Conservation (phyloP, 768 basidiomycete genomes). For the Multifurca ochricompacta region DNA sequence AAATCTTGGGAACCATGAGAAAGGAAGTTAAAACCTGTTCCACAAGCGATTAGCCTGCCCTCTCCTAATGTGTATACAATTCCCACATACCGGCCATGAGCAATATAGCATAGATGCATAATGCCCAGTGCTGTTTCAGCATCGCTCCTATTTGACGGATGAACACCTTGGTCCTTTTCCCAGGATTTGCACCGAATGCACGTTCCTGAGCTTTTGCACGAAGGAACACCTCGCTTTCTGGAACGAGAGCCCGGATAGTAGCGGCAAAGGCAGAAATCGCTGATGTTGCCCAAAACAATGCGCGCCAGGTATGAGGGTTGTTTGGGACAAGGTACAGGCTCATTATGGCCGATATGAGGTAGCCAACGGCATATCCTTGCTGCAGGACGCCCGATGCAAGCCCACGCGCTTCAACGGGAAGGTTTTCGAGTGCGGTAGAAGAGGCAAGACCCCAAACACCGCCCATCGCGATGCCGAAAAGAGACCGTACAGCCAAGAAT, state of each 20-base stretch:
- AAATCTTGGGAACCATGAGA: conserved; percentile 41
- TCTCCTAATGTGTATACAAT: not conserved
- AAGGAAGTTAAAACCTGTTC: conserved; percentile 43
- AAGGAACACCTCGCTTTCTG: conserved; percentile 73
- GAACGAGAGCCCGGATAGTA: conserved; percentile 51
- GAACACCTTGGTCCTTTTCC: conserved; percentile 62
- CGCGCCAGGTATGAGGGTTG: conserved; percentile 46
- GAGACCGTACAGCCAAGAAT: conserved; percentile 75
- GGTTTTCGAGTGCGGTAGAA: conserved; percentile 79
- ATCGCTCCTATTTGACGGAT: conserved; percentile 63
- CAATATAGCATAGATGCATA: conserved; percentile 77
- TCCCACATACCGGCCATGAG: conserved; percentile 53
- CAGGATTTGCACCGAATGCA: conserved; percentile 31
- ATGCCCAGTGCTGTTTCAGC: conserved; percentile 73
- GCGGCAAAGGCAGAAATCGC: conserved; percentile 69
- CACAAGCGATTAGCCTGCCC: conserved; percentile 4
- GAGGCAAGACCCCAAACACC: conserved; percentile 84
- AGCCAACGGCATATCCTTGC: conserved; percentile 84
- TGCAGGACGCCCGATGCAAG: conserved; percentile 80
- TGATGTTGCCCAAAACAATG: conserved; percentile 74
- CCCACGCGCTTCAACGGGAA: conserved; percentile 82
- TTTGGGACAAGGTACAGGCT: conserved; percentile 55
- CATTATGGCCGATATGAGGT: conserved; percentile 75
- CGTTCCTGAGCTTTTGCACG: conserved; percentile 50
- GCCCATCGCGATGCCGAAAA: conserved; percentile 87